Percentiles rank a stretch among this genome's conserved stretches.
These are phyloP conservation scores for Magnusiomyces tetraspermus DNA, from an alignment of 1,139 yeast species.

Conservation along the genomic window DNA sequence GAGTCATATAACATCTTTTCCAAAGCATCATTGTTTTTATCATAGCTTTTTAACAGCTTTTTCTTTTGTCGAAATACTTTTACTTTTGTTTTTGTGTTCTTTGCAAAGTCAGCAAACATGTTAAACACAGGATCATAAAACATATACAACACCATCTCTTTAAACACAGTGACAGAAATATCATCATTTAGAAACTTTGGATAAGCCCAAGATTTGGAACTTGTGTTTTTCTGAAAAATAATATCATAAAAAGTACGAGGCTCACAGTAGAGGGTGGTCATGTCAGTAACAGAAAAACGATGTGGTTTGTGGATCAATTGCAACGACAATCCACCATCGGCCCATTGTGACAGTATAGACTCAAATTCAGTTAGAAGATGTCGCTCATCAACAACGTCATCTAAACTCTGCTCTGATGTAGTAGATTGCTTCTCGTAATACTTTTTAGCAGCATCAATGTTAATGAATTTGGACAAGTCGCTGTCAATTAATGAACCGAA, in stretches of 20 bases:
- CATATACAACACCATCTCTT: neutral
- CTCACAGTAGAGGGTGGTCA: conserved; percentile 26
- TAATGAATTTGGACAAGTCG: neutral
- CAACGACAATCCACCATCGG: neutral
- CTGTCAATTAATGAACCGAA: neutral
- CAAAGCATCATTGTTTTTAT: neutral
- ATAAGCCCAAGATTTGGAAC: neutral
- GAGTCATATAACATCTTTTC: neutral
- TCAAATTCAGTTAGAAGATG: neutral
- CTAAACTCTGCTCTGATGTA: neutral
- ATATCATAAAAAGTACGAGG: conserved; percentile 19
- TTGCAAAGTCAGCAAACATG: neutral
- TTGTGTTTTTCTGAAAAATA: neutral
- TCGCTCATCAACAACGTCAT: neutral
- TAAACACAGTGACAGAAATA: neutral
- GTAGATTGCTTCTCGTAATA: neutral
- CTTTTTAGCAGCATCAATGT: neutral
- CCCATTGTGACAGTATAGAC: neutral
- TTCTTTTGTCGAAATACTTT: neutral
- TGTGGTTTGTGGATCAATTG: neutral
- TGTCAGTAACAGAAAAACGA: conserved; percentile 24
- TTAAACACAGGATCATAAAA: neutral
- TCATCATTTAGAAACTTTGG: neutral
- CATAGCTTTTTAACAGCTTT: neutral
- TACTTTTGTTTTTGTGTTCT: neutral